Evolutionary conservation across 441 rosid species (phyloP).

Genomic region (Raphanus hybrid): DNA sequence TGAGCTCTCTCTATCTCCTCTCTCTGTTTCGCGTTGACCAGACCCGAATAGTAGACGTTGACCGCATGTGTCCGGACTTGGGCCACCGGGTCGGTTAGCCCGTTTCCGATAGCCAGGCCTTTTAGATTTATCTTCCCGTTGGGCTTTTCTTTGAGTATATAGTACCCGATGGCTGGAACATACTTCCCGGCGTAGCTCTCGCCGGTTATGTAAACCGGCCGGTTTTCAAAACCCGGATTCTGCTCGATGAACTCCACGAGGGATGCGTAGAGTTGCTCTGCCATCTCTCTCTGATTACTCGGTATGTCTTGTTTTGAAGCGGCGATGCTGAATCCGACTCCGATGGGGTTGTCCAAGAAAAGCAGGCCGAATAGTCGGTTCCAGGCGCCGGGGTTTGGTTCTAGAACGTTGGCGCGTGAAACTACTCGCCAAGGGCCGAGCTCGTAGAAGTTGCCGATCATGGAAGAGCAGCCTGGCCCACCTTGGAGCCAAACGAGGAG

Average conservation of each 20-base stretch:
- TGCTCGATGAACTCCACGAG: constrained; percentile 52
- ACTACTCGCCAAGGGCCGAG: constrained; percentile 74
- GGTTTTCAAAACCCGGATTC: constrained; percentile 50
- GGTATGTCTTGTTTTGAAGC: constrained; percentile 64
- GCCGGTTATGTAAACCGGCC: constrained; percentile 75
- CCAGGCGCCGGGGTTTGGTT: constrained; percentile 74
- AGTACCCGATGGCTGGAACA: constrained; percentile 76
- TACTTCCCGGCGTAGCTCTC: constrained; percentile 95
- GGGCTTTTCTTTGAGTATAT: constrained; percentile 57
- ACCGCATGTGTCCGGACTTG: constrained; percentile 69
- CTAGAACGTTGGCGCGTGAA: constrained; percentile 44
- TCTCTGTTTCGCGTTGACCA: constrained; percentile 77
- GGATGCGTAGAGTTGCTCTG: constrained; percentile 69
- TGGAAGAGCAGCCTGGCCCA: constrained; percentile 94
- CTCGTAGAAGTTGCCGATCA: constrained; percentile 82
- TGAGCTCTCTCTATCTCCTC: constrained; percentile 60
- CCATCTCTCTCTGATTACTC: constrained; percentile 58
- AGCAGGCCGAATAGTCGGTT: constrained; percentile 81
- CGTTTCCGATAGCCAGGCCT: constrained; percentile 87
- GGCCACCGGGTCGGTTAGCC: constrained; percentile 72
- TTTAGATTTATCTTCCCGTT: constrained; percentile 54
- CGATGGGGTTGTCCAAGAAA: constrained; percentile 84
- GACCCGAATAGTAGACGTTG: constrained; percentile 66
- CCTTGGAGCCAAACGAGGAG: constrained; percentile 91
- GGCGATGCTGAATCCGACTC: constrained; percentile 79